These are phyloP conservation scores for Plantago major DNA, from an alignment of 257 asterid genomes.

Conservation along the genomic window DNA sequence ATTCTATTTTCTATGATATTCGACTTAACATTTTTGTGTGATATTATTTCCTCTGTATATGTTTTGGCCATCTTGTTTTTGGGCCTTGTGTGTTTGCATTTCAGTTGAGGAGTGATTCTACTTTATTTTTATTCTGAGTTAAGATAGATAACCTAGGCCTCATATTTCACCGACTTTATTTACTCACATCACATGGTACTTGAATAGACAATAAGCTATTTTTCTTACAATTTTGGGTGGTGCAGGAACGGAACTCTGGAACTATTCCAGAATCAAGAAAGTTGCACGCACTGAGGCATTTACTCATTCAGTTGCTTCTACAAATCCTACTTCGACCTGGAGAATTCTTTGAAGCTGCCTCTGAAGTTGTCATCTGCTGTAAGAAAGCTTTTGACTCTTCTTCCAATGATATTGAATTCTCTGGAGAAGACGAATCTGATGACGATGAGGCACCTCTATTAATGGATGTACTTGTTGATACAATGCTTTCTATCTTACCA, in stretches of 20 bases:
- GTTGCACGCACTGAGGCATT: constrained; percentile 71
- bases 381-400: constrained; percentile 65
- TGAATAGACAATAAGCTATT: background rate
- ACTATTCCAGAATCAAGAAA: constrained; percentile 46
- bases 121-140: too few species aligned
- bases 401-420: constrained; percentile 49
- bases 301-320: constrained; percentile 88
- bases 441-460: constrained; percentile 55
- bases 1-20: background rate
- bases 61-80: too few species aligned
- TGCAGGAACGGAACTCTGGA: constrained; percentile 68
- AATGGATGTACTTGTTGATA: constrained; percentile 95
- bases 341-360: constrained; percentile 81
- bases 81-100: too few species aligned
- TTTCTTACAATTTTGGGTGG: constrained; percentile 20
- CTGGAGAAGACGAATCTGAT: constrained; percentile 75
- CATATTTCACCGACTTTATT: too few species aligned
- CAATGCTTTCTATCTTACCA: constrained; percentile 90
- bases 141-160: too few species aligned
- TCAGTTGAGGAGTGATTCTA: too few species aligned
- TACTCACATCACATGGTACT: background rate
- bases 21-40: too few species aligned
- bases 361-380: constrained; percentile 82
- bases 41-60: too few species aligned
- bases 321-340: constrained; percentile 89